These are phyloP conservation scores for Secale cereale DNA, from an alignment of 176 grass and related monocot species.

Conservation along the genomic window DNA sequence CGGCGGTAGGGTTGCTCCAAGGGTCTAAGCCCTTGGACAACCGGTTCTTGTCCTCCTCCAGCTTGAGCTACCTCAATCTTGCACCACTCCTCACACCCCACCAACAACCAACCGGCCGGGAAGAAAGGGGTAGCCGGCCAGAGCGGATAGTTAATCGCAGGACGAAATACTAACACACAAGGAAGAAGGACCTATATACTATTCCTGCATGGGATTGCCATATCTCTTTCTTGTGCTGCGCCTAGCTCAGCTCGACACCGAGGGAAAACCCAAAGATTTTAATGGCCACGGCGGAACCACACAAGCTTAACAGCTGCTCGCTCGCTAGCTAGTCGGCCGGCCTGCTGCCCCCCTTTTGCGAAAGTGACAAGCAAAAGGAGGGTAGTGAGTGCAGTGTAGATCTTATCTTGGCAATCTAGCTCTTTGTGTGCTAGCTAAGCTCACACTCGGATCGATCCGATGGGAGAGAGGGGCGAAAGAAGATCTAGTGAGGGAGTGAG, in stretches of 20 bases:
- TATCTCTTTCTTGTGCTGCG: not conserved
- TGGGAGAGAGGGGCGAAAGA: constrained; percentile 6
- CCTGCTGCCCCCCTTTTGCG: constrained; percentile 41
- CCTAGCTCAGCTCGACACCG: constrained; percentile 16
- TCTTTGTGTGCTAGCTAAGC: constrained; percentile 48
- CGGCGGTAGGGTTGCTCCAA: constrained; percentile 53
- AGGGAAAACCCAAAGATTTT: constrained; percentile 22
- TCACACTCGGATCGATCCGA: constrained; percentile 1
- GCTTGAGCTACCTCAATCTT: constrained; percentile 37
- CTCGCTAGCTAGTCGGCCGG: constrained; percentile 17
- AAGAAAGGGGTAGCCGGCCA: constrained; percentile 22
- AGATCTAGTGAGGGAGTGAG: constrained; percentile 7
- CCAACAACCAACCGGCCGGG: constrained; percentile 8
- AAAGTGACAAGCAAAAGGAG: constrained; percentile 56
- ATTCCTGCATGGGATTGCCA: constrained; percentile 33
- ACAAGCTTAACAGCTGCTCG: constrained; percentile 27
- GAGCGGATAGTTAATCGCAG: not conserved
- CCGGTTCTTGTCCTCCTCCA: constrained; percentile 66
- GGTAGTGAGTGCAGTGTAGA: constrained; percentile 35
- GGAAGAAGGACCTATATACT: not conserved
- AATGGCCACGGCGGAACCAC: constrained; percentile 26
- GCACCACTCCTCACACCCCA: not conserved
- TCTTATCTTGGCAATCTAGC: constrained; percentile 58
- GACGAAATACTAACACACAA: not conserved
- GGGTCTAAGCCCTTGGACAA: constrained; percentile 69